These are phyloP conservation scores for Thinopyrum elongatum DNA, from an alignment of 176 grass and related monocot species.

Conservation along the genomic window DNA sequence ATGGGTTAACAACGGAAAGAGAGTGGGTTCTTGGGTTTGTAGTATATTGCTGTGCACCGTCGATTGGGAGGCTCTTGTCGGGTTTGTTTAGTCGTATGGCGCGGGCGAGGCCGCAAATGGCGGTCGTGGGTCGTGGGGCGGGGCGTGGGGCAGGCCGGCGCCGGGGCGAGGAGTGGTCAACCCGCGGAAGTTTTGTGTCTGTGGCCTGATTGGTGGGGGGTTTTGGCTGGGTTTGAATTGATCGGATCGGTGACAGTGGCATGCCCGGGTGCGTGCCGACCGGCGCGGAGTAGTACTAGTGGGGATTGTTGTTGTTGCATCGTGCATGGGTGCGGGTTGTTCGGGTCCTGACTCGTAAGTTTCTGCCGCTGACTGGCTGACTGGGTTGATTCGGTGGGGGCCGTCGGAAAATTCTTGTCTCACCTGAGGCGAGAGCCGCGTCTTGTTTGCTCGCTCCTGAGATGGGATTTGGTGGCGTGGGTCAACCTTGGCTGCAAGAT, in stretches of 20 bases:
- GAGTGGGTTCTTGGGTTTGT: not conserved
- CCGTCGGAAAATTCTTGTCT: too few species aligned
- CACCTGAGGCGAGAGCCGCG: too few species aligned
- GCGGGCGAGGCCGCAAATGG: slow-evolving; percentile 36
- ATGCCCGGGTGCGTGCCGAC: not conserved
- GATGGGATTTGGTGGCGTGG: not conserved
- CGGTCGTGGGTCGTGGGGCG: slow-evolving; percentile 18
- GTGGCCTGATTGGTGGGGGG: not conserved
- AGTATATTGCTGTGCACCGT: not conserved
- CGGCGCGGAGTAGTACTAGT: too few species aligned
- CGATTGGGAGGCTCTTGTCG: not conserved
- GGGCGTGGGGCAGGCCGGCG: not conserved
- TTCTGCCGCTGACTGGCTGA: not conserved
- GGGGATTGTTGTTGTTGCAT: not conserved
- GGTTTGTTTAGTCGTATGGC: not conserved
- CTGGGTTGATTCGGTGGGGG: too few species aligned
- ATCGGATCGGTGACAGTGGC: not conserved
- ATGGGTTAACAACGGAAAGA: not conserved
- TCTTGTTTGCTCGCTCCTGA: too few species aligned
- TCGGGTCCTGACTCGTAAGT: not conserved
- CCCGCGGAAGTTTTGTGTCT: not conserved
- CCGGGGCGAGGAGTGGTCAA: not conserved
- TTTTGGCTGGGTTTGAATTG: not conserved
- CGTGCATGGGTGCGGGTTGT: not conserved
- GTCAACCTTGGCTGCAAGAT: not conserved